Base-by-base conservation (phyloP, 805 yeast species). In the Myxozyma sirexii region DNA sequence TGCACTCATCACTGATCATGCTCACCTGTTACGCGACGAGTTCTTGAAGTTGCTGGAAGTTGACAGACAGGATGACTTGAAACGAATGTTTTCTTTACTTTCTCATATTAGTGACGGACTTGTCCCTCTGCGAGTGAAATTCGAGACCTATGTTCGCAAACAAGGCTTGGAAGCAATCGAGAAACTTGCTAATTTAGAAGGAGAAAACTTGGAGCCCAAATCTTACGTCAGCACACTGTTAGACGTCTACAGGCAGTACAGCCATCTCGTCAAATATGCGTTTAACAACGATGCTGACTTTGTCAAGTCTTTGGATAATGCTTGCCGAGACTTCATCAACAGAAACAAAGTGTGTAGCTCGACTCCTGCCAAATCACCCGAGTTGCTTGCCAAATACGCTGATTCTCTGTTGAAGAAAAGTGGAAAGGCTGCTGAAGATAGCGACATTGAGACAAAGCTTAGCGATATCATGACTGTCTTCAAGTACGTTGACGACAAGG, bases 401-500 rank as follows among this genome's bases (percentile, higher is more conserved):
- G 99, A 94, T 76, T 82, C 85, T 47, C 79, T 92, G 67, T 81
- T 96, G 68, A 89, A 86, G 71, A 87, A 86, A 71, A 80, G 84
- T 48, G 87, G 86, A 70, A 88, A 84, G 59, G 56, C 64, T n/a
- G 76, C 82, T 0, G 92, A 87, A 63, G 78, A 82, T 15, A 76
- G 82, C n/a, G 93, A 87, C 70, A 84, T 92, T 85, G 80, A 76
- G 54, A 56, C 68, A n/a, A 84, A 84, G 54, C 84, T 88, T 48
- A 92, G 88, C 67, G 94, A 92, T 69, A 82, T 94, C 68, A 89
- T 93, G 88, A 82, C 86, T 15, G 80, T 94, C 27, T 90, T 94
- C 79, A 86, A 86, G 70, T 93, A 88, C 71, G 81, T 96, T 59
- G 91, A 89, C 45, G 98, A 94, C 72, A 92, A 91, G 73, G 98